These are phyloP conservation scores for Penicillium sp. DNA, from an alignment of 2,329 filamentous ascomycete genomes.

Conservation along the genomic window DNA sequence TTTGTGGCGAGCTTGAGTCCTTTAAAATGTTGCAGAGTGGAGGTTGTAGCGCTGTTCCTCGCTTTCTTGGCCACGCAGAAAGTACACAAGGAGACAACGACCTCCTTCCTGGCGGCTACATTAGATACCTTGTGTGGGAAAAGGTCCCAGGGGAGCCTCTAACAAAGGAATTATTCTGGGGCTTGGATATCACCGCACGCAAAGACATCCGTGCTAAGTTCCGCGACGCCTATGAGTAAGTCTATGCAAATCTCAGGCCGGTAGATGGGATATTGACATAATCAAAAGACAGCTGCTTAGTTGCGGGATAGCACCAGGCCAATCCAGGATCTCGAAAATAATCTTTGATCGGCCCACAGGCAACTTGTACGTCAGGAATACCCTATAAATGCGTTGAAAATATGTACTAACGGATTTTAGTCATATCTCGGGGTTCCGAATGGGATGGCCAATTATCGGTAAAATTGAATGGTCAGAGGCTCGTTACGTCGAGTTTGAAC, in stretches of 20 bases:
- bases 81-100: neutral
- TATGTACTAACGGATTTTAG: no score
- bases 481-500: no score
- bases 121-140: slow-evolving; percentile 17
- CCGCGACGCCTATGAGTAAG: slow-evolving; percentile 11
- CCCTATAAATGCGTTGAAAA: no score
- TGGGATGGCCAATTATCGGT: no score
- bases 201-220: slow-evolving; percentile 15
- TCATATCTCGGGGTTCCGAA: no score
- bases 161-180: slow-evolving; percentile 12
- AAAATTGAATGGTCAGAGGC: no score
- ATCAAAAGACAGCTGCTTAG: no score
- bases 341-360: no score
- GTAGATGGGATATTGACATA: neutral
- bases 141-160: slow-evolving; percentile 11
- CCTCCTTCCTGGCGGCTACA: slow-evolving; percentile 14
- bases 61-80: neutral
- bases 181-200: slow-evolving; percentile 7
- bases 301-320: no score
- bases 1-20: neutral
- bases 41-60: neutral
- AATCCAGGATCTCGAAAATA: no score
- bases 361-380: no score
- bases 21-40: neutral
- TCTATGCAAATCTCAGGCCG: slow-evolving; percentile 5